Conservation (phyloP, 345 rosid genomes). For the Eucalyptus virginea region DNA sequence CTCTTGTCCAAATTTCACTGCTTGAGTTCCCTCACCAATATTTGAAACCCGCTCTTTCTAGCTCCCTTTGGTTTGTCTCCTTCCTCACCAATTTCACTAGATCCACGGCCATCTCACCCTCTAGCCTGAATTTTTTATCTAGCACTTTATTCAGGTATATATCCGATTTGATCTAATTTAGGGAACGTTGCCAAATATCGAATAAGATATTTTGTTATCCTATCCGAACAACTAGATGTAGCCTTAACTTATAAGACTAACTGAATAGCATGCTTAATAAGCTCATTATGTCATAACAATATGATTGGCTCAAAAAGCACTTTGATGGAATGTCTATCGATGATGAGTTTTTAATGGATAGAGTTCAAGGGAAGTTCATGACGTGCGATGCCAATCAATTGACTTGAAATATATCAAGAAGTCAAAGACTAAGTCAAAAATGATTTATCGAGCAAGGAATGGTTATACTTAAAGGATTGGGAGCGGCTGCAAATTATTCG, state of each 20-base stretch:
- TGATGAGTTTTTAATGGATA: not conserved
- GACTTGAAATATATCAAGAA: not conserved
- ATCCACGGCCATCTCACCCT: not conserved
- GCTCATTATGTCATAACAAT: not conserved
- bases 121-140: not conserved
- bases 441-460: not conserved
- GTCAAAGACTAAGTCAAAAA: not conserved
- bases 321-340: not conserved
- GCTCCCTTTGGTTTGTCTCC: not conserved
- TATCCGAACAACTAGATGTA: too few relatives aligned
- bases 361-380: not conserved
- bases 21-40: not conserved
- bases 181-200: too few relatives aligned
- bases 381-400: not conserved
- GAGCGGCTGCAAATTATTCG: not conserved
- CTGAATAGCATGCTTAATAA: not conserved
- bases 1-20: fast-evolving
- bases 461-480: not conserved
- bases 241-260: not conserved
- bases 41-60: not conserved
- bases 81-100: not conserved
- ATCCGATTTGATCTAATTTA: not conserved
- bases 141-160: too few relatives aligned
- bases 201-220: not conserved
- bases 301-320: not conserved